Percentiles rank a stretch among this genome's conserved stretches.
Evolutionary conservation across 169 alveolate species (phyloP).

Genomic region (Babesia ovata): DNA sequence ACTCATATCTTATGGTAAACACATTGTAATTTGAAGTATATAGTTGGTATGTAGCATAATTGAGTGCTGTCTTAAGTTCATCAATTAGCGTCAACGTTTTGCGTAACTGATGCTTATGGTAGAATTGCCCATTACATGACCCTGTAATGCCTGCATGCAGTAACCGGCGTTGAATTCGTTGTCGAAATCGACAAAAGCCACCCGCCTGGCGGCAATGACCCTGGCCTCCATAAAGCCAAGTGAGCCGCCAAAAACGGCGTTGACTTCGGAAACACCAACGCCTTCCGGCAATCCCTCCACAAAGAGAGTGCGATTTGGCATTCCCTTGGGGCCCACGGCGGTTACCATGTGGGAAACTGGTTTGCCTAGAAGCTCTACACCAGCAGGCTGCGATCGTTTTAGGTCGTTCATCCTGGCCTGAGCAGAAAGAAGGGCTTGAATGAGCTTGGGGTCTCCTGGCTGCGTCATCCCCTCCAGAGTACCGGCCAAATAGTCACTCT

Average conservation of each 20-base stretch:
- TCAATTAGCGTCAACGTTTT: conserved; percentile 4
- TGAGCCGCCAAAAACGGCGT: conserved; percentile 67
- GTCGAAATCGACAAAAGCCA: conserved; percentile 83
- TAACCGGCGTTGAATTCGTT: conserved; percentile 75
- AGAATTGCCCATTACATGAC: conserved; percentile 15
- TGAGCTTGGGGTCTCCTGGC: conserved; percentile 36
- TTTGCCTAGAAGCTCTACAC: neutral
- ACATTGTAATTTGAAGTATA: too few species aligned
- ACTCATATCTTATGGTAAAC: too few species aligned
- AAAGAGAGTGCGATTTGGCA: conserved; percentile 73
- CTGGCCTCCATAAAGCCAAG: conserved; percentile 81
- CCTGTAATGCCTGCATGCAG: conserved; percentile 72
- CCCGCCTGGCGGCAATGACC: conserved; percentile 76
- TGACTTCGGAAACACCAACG: conserved; percentile 68
- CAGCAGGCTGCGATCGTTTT: conserved; percentile 7
- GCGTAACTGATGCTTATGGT: conserved; percentile 48
- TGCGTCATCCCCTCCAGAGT: conserved; percentile 36
- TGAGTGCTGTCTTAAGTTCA: neutral
- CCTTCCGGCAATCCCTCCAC: conserved; percentile 82
- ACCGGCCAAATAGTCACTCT: conserved; percentile 66
- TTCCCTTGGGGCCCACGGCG: conserved; percentile 16
- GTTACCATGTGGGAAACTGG: neutral
- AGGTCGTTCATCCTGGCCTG: conserved; percentile 30
- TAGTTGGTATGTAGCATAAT: neutral
- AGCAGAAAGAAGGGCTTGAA: conserved; percentile 34